Conservation (phyloP, 495 filamentous ascomycete species). For the Penicillium goetzii region DNA sequence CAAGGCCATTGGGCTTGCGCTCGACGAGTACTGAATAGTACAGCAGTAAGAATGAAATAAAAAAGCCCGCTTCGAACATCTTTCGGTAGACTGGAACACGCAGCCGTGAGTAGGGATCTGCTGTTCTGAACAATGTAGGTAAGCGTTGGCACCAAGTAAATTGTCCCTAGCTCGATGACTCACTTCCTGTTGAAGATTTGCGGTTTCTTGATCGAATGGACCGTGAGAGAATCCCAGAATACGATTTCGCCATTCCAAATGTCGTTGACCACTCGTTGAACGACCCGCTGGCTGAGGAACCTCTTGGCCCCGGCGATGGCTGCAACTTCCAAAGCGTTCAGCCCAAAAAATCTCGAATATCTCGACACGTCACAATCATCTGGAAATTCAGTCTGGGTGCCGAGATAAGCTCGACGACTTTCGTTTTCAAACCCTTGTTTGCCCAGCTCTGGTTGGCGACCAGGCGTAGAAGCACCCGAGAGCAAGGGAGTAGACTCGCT, state of each 20-base stretch:
- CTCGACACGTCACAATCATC: conserved; percentile 54
- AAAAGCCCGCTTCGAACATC: conserved; percentile 85
- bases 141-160: conserved; percentile 5
- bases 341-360: conserved; percentile 68
- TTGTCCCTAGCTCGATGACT: conserved; percentile 5
- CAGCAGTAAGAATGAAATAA: conserved; percentile 74
- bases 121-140: conserved; percentile 46
- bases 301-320: conserved; percentile 86
- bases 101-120: conserved; percentile 83
- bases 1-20: conserved; percentile 52
- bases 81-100: conserved; percentile 93
- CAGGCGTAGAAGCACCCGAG: conserved; percentile 29
- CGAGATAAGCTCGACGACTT: conserved; percentile 3
- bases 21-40: conserved; percentile 85
- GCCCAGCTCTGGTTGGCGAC: conserved; percentile 24
- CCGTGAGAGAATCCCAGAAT: conserved; percentile 84
- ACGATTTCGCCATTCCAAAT: conserved; percentile 93
- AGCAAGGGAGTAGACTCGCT: conserved; percentile 41
- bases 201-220: conserved; percentile 77
- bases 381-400: conserved; percentile 14
- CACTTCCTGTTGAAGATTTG: conserved; percentile 75
- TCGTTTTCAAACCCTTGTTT: conserved; percentile 17
- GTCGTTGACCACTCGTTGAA: conserved; percentile 85
- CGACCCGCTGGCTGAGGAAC: conserved; percentile 81
- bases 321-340: conserved; percentile 91